These are phyloP conservation scores for Diaporthe citri DNA, from an alignment of 2,329 filamentous ascomycete genomes.

Conservation along the genomic window DNA sequence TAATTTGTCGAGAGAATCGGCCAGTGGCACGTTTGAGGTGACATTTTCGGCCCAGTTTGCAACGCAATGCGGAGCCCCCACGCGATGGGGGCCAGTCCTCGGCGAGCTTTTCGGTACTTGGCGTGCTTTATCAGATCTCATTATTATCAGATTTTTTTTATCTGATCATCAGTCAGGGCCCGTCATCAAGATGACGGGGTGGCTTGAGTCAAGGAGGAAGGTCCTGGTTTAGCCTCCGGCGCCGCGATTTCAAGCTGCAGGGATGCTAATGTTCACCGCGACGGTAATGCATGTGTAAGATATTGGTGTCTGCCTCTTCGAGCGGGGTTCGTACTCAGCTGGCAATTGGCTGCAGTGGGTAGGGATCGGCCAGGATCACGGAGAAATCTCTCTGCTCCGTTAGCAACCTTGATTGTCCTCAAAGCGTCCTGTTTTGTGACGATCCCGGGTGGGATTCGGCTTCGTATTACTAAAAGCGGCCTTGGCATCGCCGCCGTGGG, in stretches of 20 bases:
- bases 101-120: constrained; percentile 27
- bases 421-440: constrained; percentile 1
- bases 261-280: neutral
- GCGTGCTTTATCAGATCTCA: constrained; percentile 24
- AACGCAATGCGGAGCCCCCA: constrained; percentile 21
- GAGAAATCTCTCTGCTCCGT: constrained; percentile 4
- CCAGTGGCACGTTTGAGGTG: neutral
- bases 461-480: constrained; percentile 12
- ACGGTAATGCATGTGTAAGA: neutral
- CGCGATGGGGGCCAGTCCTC: neutral
- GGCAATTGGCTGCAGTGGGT: neutral
- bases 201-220: constrained; percentile 28
- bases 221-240: constrained; percentile 7
- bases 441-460: constrained; percentile 7
- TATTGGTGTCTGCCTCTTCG: neutral
- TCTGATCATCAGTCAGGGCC: constrained; percentile 30
- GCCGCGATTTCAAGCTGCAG: neutral
- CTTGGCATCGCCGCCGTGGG: neutral
- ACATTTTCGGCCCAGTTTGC: constrained; percentile 16
- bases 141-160: constrained; percentile 30
- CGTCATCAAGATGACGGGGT: constrained; percentile 2
- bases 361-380: constrained; percentile 8
- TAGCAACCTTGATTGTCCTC: constrained; percentile 2
- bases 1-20: neutral
- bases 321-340: neutral